phyloP scores from a whole-genome alignment of 2,329 filamentous ascomycete genomes.

The Truncatella angustata region DNA sequence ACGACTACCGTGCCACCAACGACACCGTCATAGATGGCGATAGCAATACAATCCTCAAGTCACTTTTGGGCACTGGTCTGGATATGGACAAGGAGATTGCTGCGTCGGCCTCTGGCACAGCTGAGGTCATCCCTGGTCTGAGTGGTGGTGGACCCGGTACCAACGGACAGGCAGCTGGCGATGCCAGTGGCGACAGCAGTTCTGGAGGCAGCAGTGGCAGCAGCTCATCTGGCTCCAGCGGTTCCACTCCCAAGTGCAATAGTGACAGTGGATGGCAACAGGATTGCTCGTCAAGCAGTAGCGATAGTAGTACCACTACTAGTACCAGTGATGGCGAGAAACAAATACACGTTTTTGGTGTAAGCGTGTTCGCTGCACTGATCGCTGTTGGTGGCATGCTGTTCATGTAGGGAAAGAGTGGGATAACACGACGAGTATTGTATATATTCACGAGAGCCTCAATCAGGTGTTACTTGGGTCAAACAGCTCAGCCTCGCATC shows the following conservation, averaged over 20 bases:
- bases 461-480: no score
- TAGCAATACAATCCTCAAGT: slow-evolving; percentile 73
- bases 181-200: slow-evolving; percentile 12
- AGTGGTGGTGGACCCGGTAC: slow-evolving; percentile 29
- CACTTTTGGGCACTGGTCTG: slow-evolving; percentile 76
- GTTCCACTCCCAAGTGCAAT: slow-evolving; percentile 11
- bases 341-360: slow-evolving; percentile 25
- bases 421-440: no score
- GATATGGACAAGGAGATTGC: slow-evolving; percentile 55
- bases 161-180: slow-evolving; percentile 28
- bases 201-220: slow-evolving; percentile 12
- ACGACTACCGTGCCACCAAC: slow-evolving; percentile 64
- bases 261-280: slow-evolving; percentile 28
- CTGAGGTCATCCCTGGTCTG: slow-evolving; percentile 26
- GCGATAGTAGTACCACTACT: slow-evolving; percentile 6
- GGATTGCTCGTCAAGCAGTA: slow-evolving; percentile 18
- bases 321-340: slow-evolving; percentile 24
- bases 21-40: slow-evolving; percentile 73
- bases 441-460: no score
- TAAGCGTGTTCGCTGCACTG: slow-evolving; percentile 30
- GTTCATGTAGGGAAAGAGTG: slow-evolving; percentile 23
- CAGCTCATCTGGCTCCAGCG: slow-evolving; percentile 2
- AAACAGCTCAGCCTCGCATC: no score
- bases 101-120: slow-evolving; percentile 26
- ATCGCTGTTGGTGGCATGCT: slow-evolving; percentile 29